phyloP scores from a whole-genome alignment of 129 eudicot species.

The Escallonia rubra region DNA sequence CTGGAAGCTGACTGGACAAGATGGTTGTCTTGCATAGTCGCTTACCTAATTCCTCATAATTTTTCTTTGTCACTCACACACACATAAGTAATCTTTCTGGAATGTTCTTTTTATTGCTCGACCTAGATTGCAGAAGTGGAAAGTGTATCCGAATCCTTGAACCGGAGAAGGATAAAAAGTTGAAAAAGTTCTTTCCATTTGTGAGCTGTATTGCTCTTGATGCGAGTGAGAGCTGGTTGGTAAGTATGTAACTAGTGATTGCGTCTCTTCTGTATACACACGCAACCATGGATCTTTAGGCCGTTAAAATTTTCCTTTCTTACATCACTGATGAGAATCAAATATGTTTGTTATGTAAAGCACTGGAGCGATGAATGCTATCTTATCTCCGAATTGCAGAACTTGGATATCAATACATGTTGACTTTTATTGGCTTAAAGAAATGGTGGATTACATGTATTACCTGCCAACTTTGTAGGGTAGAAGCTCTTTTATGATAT shows the following conservation, averaged over 20 bases:
- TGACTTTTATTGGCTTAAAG: too few species aligned
- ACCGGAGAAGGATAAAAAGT: constrained; percentile 44
- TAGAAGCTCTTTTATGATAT: too few species aligned
- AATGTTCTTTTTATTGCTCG: constrained; percentile 15
- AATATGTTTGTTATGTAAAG: too few species aligned
- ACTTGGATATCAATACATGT: too few species aligned
- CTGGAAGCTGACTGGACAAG: not conserved
- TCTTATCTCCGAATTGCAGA: too few species aligned
- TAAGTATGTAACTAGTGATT: constrained; percentile 35
- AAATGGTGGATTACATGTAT: too few species aligned
- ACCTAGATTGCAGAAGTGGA: constrained; percentile 78
- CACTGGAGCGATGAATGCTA: too few species aligned
- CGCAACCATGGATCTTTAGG: too few species aligned
- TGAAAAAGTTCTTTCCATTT: constrained; percentile 36
- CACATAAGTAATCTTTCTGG: constrained; percentile 7
- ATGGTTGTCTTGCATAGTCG: not conserved
- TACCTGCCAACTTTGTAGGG: too few species aligned
- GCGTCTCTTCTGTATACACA: not conserved
- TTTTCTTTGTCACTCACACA: not conserved
- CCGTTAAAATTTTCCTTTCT: too few species aligned
- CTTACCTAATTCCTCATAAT: too few species aligned
- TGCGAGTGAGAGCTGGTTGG: constrained; percentile 98
- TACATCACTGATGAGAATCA: too few species aligned
- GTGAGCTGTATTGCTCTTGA: constrained; percentile 92
- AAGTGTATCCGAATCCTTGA: constrained; percentile 63